These are phyloP conservation scores for Perkinsela sp. DNA, from an alignment of 208 protist species.

Conservation along the genomic window DNA sequence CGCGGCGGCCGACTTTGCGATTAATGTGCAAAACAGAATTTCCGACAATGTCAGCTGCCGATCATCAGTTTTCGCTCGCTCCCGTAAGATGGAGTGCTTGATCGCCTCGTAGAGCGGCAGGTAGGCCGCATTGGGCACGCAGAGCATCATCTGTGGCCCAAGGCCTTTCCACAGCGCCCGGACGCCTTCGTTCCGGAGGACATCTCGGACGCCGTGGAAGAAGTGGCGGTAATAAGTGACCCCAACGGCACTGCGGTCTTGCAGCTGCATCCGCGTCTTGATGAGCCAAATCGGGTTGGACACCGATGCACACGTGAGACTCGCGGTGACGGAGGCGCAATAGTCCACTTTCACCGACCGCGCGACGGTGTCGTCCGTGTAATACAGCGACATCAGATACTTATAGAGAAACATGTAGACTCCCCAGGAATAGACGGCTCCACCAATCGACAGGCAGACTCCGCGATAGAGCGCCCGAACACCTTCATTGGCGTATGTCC, in stretches of 20 bases:
- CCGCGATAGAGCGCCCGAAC: constrained; percentile 23
- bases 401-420: constrained; percentile 61
- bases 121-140: constrained; percentile 36
- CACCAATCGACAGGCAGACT: constrained; percentile 21
- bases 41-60: constrained; percentile 13
- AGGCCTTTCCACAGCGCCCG: constrained; percentile 33
- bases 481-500: constrained; percentile 21
- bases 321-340: not conserved
- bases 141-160: constrained; percentile 34
- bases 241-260: constrained; percentile 22
- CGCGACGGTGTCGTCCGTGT: not conserved
- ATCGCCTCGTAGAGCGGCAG: constrained; percentile 47
- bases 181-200: constrained; percentile 16
- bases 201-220: constrained; percentile 16
- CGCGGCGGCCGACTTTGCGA: constrained; percentile 19
- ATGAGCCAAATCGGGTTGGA: constrained; percentile 60
- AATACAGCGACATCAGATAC: constrained; percentile 8
- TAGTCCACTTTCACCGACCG: not conserved
- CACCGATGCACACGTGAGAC: constrained; percentile 1
- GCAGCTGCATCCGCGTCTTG: constrained; percentile 61
- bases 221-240: constrained; percentile 7
- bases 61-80: not conserved
- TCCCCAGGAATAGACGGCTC: constrained; percentile 25
- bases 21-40: constrained; percentile 20
- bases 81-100: constrained; percentile 9